These are phyloP conservation scores for Xylariomycetidae sp. DNA, from an alignment of 2,329 filamentous ascomycete genomes.

Conservation along the genomic window DNA sequence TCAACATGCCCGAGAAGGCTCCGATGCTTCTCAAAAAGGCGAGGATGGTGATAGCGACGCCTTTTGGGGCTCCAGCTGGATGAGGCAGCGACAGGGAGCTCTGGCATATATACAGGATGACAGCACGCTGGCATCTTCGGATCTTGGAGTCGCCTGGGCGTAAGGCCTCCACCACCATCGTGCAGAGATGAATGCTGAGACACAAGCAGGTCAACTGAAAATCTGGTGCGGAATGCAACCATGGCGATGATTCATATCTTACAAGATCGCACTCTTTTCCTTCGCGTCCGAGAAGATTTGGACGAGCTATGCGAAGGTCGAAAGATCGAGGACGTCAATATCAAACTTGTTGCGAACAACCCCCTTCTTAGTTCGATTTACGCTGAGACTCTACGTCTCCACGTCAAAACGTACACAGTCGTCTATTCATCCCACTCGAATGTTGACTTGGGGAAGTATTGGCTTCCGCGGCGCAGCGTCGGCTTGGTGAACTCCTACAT, in stretches of 20 bases:
- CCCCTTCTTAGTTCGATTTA: slow-evolving; percentile 10
- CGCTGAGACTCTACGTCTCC: slow-evolving; percentile 10
- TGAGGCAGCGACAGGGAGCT: slow-evolving; percentile 3
- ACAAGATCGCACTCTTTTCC: neutral
- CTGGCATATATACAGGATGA: slow-evolving; percentile 3
- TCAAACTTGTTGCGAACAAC: neutral
- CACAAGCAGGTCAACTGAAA: neutral
- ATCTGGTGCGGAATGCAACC: neutral
- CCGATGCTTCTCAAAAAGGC: neutral
- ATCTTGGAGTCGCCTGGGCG: slow-evolving; percentile 8
- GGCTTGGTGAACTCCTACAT: slow-evolving; percentile 5
- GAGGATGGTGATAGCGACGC: slow-evolving; percentile 9
- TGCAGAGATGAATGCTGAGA: neutral
- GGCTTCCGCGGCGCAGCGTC: slow-evolving; percentile 4
- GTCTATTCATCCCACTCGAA: slow-evolving; percentile 6
- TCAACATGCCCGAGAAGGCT: neutral
- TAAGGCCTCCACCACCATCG: neutral
- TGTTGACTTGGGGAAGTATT: slow-evolving; percentile 6
- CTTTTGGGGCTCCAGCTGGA: slow-evolving; percentile 9
- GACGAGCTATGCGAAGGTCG: neutral
- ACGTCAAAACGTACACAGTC: slow-evolving; percentile 5
- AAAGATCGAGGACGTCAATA: neutral
- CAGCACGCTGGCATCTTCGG: slow-evolving; percentile 2
- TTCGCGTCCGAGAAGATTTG: slow-evolving; percentile 2
- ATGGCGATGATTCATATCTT: neutral